phyloP scores from a whole-genome alignment of 1,284 basidiomycete genomes.

The Ganoderma lucidum region DNA sequence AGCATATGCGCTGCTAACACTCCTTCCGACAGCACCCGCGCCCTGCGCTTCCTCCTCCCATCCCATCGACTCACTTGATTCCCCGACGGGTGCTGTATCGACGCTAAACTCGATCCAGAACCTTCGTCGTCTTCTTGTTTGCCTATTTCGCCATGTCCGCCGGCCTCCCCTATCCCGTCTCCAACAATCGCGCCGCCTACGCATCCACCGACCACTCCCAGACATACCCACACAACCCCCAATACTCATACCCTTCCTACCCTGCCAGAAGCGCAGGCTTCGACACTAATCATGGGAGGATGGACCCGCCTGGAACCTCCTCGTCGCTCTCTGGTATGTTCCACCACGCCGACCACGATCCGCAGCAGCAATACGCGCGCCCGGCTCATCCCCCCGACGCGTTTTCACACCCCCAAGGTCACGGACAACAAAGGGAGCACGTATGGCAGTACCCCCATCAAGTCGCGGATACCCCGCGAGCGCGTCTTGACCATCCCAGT shows the following conservation, averaged over 20 bases:
- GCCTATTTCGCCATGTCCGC: constrained; percentile 29
- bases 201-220: constrained; percentile 17
- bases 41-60: constrained; percentile 21
- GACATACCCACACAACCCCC: constrained; percentile 19
- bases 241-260: constrained; percentile 27
- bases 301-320: constrained; percentile 20
- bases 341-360: constrained; percentile 31
- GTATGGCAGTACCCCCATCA: constrained; percentile 25
- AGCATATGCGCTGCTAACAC: constrained; percentile 23
- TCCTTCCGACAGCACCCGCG: constrained; percentile 28
- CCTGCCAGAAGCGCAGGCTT: constrained; percentile 19
- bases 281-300: constrained; percentile 28
- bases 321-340: constrained; percentile 34
- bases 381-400: constrained; percentile 21
- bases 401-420: constrained; percentile 23
- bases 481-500: constrained; percentile 27
- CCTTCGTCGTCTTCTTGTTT: constrained; percentile 12
- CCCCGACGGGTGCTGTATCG: constrained; percentile 32
- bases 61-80: constrained; percentile 20
- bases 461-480: constrained; percentile 17
- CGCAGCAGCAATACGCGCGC: constrained; percentile 29
- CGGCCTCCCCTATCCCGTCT: constrained; percentile 34
- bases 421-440: constrained; percentile 21
- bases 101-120: constrained; percentile 27
- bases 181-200: constrained; percentile 34